Evolutionary conservation across 306 rosid species (phyloP).

Genomic region (Prinsepia uniflora): DNA sequence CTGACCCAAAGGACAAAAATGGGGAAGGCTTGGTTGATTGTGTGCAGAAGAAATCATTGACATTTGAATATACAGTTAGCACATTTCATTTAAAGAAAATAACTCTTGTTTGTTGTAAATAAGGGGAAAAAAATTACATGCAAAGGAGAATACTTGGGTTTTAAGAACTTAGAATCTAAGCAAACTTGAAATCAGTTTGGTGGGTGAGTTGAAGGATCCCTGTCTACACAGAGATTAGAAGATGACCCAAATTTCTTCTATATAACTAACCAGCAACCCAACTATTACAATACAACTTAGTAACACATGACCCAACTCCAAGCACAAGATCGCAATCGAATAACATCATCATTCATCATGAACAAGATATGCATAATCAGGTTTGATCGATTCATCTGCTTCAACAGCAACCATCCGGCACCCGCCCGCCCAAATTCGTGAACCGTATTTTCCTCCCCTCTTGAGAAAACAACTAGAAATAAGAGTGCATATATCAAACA

Average conservation of each 20-base stretch:
- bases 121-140: slow-evolving; percentile 6
- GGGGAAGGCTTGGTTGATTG: neutral
- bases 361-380: neutral
- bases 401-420: neutral
- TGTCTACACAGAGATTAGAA: slow-evolving; percentile 22
- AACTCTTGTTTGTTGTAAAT: neutral
- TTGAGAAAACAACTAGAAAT: neutral
- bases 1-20: no score
- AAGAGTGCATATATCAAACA: neutral
- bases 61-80: neutral
- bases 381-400: neutral
- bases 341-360: neutral
- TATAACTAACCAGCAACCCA: slow-evolving; percentile 1
- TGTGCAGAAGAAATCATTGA: neutral
- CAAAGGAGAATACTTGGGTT: slow-evolving; percentile 41
- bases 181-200: slow-evolving; percentile 55
- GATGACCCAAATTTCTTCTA: slow-evolving; percentile 3
- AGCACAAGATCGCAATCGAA: neutral
- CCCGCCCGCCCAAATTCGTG: neutral
- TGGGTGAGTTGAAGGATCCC: slow-evolving; percentile 53
- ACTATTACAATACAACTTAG: neutral
- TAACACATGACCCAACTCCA: neutral
- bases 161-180: slow-evolving; percentile 57
- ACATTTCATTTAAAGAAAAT: neutral
- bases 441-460: neutral